Base-by-base conservation (phyloP, 2,329 filamentous ascomycete genomes). In the Sarocladiaceae sp. region DNA sequence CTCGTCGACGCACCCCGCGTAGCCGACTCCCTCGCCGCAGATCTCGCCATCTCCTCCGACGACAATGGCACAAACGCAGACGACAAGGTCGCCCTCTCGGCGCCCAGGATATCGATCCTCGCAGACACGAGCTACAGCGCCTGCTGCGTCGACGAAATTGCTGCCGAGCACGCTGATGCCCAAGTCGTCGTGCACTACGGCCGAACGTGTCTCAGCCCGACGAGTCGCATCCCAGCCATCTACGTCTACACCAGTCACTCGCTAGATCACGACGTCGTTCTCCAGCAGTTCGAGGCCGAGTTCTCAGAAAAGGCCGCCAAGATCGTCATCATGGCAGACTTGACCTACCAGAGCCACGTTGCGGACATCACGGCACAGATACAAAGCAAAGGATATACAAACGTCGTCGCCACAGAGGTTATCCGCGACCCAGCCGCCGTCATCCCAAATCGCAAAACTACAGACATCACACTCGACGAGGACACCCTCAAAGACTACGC, bases 111-210 rank as follows among this genome's bases (percentile, higher is more conserved):
- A 43, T 95, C 86, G 55, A 90, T 98, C 48, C 71, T 98, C 15
- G 93, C 85, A 24, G 93, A 98, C 63, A 97, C 93, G 2, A 96
- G 91, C 2, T 98, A 97, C 64, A 94, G 93, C 48, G 84, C 91
- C 0, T 98, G 93, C 66, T 98, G 93, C 58, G 90, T 97, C 15
- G 93, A 98, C 58, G 93, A 98, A 67, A 83, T 97, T 32, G 93
- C 93, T 0, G 93, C 93, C 2, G 90, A 98, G 62, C 93, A 98
- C 61, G 85, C 88, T 13, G 77, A 88, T 55, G 90, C 93, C 6
- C 85, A 97, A 49, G 87, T 89, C 0, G 86, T 97, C 1, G 83
- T 98, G 12, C 93, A 98, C 61, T 98, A 97, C 55, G 93, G 93
- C 3, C 76, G 93, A 43, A 85, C 91, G 0, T 98, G 93, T 58